Evolutionary conservation across 805 yeast species (phyloP).

Genomic region (Jamesozyma piceae): DNA sequence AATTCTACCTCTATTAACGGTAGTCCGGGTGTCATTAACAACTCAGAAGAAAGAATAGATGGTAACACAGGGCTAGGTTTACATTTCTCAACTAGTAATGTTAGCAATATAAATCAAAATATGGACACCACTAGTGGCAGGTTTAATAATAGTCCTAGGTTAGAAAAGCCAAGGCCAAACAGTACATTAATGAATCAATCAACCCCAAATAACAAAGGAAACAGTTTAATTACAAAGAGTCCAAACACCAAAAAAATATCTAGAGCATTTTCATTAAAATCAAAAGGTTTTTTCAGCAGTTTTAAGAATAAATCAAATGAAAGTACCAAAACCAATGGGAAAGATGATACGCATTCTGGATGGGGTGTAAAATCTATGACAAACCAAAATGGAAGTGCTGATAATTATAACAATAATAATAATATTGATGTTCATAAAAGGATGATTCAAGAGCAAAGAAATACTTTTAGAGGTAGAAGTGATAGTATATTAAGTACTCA

Average conservation of each 20-base stretch:
- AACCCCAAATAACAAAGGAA: not conserved
- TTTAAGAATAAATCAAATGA: conserved; percentile 9
- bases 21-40: not conserved
- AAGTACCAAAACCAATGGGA: not conserved
- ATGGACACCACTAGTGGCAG: not conserved
- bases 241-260: conserved; percentile 12
- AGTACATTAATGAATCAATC: not conserved
- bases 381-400: not conserved
- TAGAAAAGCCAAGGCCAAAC: not conserved
- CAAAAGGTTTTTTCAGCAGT: conserved; percentile 22
- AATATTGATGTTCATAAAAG: too few relatives aligned
- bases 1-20: not conserved
- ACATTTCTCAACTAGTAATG: not conserved
- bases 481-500: conserved; percentile 18
- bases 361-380: conserved; percentile 22
- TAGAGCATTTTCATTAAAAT: conserved; percentile 29
- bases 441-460: not conserved
- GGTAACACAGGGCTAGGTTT: not conserved
- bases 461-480: conserved; percentile 22
- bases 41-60: not conserved
- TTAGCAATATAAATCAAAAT: not conserved
- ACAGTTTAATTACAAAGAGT: not conserved
- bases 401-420: not conserved
- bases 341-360: conserved; percentile 27
- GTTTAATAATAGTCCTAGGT: not conserved